These are phyloP conservation scores for Aleurites moluccanus DNA, from an alignment of 441 rosid species.

Conservation along the genomic window DNA sequence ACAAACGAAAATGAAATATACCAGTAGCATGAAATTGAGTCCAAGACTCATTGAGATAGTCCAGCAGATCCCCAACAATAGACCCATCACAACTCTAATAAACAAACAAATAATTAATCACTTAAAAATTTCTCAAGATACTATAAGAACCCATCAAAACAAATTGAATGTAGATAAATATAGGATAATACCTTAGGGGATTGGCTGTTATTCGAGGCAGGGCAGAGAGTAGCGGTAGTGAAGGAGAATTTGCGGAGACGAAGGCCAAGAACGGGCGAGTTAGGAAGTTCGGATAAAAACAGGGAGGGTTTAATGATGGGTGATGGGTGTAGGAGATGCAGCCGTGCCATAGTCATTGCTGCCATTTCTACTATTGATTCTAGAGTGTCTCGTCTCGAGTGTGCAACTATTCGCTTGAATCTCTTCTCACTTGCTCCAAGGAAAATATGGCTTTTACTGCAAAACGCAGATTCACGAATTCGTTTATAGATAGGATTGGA, in stretches of 20 bases:
- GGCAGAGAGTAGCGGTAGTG: slow-evolving; percentile 30
- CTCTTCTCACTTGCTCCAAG: too few relatives aligned
- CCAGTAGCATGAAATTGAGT: slow-evolving; percentile 95
- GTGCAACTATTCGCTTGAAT: too few relatives aligned
- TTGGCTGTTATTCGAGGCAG: slow-evolving; percentile 23
- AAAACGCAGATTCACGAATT: too few relatives aligned
- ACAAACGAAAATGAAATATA: slow-evolving; percentile 14
- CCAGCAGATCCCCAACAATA: slow-evolving; percentile 70
- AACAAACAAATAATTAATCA: neutral
- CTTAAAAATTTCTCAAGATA: neutral
- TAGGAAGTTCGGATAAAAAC: slow-evolving; percentile 27
- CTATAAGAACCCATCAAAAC: neutral
- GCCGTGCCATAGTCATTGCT: slow-evolving; percentile 36
- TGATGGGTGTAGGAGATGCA: slow-evolving; percentile 36
- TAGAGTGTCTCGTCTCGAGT: too few relatives aligned
- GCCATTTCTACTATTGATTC: slow-evolving; percentile 34
- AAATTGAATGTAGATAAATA: neutral
- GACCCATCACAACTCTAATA: slow-evolving; percentile 27
- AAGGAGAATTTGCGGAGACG: slow-evolving; percentile 39
- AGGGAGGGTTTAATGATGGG: slow-evolving; percentile 25
- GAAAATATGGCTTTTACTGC: too few relatives aligned
- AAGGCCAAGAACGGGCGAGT: slow-evolving; percentile 23
- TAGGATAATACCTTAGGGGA: slow-evolving; percentile 21
- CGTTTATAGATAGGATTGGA: too few relatives aligned
- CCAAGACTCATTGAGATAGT: slow-evolving; percentile 94